A percentile compares a stretch with the other conserved stretches of the same genome.
Evolutionary conservation across 495 filamentous ascomycete species (phyloP).

Genomic region (Penicillium salamii): DNA sequence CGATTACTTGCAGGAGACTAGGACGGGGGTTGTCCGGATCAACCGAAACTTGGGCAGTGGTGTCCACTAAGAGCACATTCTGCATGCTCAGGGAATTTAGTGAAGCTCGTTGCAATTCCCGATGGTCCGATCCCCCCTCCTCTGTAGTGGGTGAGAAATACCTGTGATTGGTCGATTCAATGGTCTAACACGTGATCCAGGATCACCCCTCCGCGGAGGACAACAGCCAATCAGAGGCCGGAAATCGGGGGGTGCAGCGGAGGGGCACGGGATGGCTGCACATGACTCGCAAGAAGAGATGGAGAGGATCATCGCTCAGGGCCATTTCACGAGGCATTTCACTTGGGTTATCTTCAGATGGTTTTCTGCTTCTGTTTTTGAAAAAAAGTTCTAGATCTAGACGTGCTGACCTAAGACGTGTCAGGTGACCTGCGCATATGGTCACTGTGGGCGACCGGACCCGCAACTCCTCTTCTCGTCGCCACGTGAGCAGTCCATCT

Average conservation of each 20-base stretch:
- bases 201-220: conserved; percentile 18
- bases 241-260: not conserved
- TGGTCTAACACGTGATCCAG: conserved; percentile 23
- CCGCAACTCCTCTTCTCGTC: conserved; percentile 27
- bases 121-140: conserved; percentile 2
- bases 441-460: conserved; percentile 21
- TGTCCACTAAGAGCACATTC: not conserved
- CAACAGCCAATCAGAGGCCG: conserved; percentile 31
- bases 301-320: not conserved
- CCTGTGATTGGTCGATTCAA: not conserved
- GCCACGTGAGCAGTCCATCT: conserved; percentile 49
- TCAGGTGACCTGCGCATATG: conserved; percentile 43
- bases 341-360: conserved; percentile 8
- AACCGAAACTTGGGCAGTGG: not conserved
- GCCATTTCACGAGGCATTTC: not conserved
- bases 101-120: not conserved
- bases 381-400: not conserved
- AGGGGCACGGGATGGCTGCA: conserved; percentile 46
- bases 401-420: conserved; percentile 2
- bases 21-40: not conserved
- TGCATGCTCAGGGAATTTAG: not conserved
- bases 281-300: conserved; percentile 31
- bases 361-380: not conserved
- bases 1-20: not conserved
- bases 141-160: not conserved